Evolutionary conservation across 768 basidiomycete genomes (phyloP), one percentile per base, ranked within the genome.

Genomic region (Boletus edulis): DNA sequence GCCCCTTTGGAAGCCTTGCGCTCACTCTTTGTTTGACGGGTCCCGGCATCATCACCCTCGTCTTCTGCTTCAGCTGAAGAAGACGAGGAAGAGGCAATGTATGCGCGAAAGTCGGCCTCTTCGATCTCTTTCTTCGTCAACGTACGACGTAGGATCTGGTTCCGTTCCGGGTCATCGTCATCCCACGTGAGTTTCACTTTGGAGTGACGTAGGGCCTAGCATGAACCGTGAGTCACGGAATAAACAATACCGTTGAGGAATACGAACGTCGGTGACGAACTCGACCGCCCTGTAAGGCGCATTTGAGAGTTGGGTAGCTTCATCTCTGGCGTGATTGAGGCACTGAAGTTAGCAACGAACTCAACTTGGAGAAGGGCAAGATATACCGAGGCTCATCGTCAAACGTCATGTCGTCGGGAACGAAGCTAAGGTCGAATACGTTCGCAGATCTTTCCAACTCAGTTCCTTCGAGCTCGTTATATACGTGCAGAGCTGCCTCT

Each of bases 161-260:
- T 81, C 39, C 96, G 87, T 64, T 94, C 89, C 0, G 91, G 87
- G 61, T 98, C 95, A 70, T 98, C 97, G 51, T 94, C 91, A 61
- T 99, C 97, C 97, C 97, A 99, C 5, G 95, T 97, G 32, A 98
- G 81, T 66, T 92, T 97, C 56, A 98, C 96, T 76, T 94, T 97
- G 14, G 97, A 99, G 69, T 98, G 95, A 6, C 96, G 89, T 6
- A 99, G 82, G 11, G 96, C 96, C 94, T 98, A 59, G 7, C 29
- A 9, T 14, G 34, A 37, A 35, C 14, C 55, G 24, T 44, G 46
- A 34, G 41, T 17, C n/a, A 46, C 29, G 13, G 32, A 39, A n/a
- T 11, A 9, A 10, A 39, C 4, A 17, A 10, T 8, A 24, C 31
- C 31, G 18, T 18, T 13, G 14, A 35, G 2, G 15, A 8, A 14